Conservation (phyloP, 345 rosid species). For the Excoecaria agallocha region DNA sequence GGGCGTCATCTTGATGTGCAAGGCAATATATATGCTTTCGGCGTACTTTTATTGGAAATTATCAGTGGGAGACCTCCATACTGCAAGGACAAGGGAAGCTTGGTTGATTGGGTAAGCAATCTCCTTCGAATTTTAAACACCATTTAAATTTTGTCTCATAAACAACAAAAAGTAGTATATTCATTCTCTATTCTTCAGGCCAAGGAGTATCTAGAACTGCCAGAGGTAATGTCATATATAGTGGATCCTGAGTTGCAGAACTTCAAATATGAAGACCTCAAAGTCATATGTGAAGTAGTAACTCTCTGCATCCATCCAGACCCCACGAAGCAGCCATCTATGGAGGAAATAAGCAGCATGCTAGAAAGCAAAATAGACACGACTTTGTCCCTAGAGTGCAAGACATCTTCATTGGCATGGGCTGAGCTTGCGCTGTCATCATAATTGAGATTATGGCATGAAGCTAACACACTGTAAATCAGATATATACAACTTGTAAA, state of each 20-base stretch:
- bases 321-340: conserved; percentile 49
- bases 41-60: conserved; percentile 79
- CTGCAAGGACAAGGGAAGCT: conserved; percentile 83
- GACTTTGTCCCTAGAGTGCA: conserved; percentile 64
- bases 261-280: conserved; percentile 69
- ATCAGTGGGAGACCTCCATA: conserved; percentile 87
- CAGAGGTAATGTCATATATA: conserved; percentile 69
- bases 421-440: conserved; percentile 90
- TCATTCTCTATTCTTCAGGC: conserved; percentile 51
- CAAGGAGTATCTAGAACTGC: conserved; percentile 70
- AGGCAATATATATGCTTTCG: conserved; percentile 87
- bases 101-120: conserved; percentile 80
- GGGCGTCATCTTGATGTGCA: conserved; percentile 72
- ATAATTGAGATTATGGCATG: conserved; percentile 33
- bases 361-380: conserved; percentile 74
- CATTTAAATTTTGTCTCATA: neutral
- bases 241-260: conserved; percentile 91
- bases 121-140: neutral
- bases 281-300: conserved; percentile 71
- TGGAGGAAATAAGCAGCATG: conserved; percentile 57
- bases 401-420: conserved; percentile 92
- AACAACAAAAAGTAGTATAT: neutral
- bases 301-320: conserved; percentile 65
- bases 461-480: conserved; percentile 36
- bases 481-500: conserved; percentile 24